A percentile compares a stretch with the other conserved stretches of the same genome.
phyloP scores from a whole-genome alignment of 2,329 filamentous ascomycete species.

The Capronia americana region DNA sequence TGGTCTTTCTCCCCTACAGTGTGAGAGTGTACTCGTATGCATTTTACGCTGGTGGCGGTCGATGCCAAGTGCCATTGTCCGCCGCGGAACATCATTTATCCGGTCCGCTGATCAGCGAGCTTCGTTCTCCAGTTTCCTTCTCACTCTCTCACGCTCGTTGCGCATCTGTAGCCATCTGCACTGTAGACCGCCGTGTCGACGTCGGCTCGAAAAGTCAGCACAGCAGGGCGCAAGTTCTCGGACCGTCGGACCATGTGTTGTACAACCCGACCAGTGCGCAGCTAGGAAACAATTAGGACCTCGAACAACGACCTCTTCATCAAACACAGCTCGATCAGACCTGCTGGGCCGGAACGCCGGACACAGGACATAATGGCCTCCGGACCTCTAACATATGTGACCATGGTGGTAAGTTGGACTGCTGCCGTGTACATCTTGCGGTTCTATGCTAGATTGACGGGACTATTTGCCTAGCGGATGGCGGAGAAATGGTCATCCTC shows the following conservation, averaged over 20 bases:
- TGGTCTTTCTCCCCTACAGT: too few species aligned
- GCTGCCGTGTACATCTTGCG: not conserved
- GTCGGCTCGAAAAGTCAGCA: not conserved
- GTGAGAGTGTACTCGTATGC: too few species aligned
- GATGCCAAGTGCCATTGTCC: not conserved
- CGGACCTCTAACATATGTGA: slow-evolving; percentile 39
- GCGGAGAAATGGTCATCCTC: not conserved
- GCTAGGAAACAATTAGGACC: not conserved
- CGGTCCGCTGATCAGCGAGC: not conserved
- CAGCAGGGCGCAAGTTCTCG: not conserved
- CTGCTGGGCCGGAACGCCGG: not conserved
- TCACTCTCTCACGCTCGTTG: not conserved
- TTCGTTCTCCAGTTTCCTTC: not conserved
- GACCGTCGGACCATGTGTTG: not conserved
- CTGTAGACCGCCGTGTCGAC: not conserved
- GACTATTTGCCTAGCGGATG: not conserved
- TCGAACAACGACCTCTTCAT: not conserved
- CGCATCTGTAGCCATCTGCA: not conserved
- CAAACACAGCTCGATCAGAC: not conserved
- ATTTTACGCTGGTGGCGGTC: too few species aligned
- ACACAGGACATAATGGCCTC: slow-evolving; percentile 32
- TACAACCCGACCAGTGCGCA: not conserved
- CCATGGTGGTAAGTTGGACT: slow-evolving; percentile 33
- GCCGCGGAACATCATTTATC: not conserved
- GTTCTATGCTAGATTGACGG: not conserved